phyloP scores from a whole-genome alignment of 345 rosid species.

The Citrus cavaleriei region DNA sequence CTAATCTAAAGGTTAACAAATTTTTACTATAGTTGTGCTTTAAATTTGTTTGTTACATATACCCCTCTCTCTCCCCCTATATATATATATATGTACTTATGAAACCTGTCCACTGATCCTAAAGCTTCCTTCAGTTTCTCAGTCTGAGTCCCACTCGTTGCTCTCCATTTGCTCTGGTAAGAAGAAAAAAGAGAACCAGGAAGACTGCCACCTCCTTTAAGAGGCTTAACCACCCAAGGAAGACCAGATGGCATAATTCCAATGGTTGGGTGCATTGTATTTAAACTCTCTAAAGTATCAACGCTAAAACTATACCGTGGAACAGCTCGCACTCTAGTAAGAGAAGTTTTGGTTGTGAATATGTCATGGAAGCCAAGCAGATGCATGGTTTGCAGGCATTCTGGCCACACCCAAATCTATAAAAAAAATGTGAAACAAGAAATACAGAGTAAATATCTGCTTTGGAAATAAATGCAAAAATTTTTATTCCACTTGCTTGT shows the following conservation, averaged over 20 bases:
- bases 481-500: neutral
- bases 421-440: slow-evolving; percentile 9
- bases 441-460: slow-evolving; percentile 1
- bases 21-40: too few relatives aligned
- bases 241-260: slow-evolving; percentile 93
- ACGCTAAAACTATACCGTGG: slow-evolving; percentile 77
- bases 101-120: slow-evolving; percentile 35
- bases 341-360: slow-evolving; percentile 69
- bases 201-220: slow-evolving; percentile 36
- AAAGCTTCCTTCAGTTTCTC: slow-evolving; percentile 15
- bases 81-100: slow-evolving; percentile 34
- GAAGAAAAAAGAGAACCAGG: slow-evolving; percentile 36
- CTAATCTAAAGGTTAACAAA: too few relatives aligned
- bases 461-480: neutral
- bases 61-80: too few relatives aligned
- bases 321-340: slow-evolving; percentile 78
- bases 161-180: slow-evolving; percentile 22
- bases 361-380: slow-evolving; percentile 57
- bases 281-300: slow-evolving; percentile 66
- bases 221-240: slow-evolving; percentile 55
- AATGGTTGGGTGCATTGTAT: slow-evolving; percentile 55
- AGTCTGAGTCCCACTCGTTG: slow-evolving; percentile 4
- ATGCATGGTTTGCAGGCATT: slow-evolving; percentile 80
- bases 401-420: slow-evolving; percentile 95
- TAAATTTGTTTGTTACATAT: too few relatives aligned